These are phyloP conservation scores for Oryza longistaminata DNA, from an alignment of 176 grass and related monocot species.

Conservation along the genomic window DNA sequence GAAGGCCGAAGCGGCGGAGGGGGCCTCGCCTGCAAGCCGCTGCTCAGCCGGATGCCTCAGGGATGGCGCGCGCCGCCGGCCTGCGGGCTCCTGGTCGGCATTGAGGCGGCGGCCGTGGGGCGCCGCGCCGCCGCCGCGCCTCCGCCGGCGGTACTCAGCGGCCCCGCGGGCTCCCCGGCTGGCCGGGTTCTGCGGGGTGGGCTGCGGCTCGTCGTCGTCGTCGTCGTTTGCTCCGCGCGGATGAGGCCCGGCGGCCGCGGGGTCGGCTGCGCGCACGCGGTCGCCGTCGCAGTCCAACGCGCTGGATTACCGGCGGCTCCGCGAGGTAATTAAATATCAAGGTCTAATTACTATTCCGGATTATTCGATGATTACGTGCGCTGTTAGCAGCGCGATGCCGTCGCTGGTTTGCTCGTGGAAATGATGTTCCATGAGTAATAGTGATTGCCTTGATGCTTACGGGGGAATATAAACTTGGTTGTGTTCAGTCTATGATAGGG, in stretches of 20 bases:
- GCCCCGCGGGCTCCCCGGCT: constrained; percentile 21
- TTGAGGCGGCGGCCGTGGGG: constrained; percentile 36
- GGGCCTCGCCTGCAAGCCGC: background rate
- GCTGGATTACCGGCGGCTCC: constrained; percentile 52
- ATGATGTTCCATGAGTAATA: background rate
- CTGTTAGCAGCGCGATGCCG: background rate
- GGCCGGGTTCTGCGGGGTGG: constrained; percentile 42
- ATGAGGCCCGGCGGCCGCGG: constrained; percentile 19
- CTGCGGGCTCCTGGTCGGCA: constrained; percentile 58
- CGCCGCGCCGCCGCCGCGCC: constrained; percentile 21
- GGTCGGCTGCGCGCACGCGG: background rate
- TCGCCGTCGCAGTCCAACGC: constrained; percentile 21
- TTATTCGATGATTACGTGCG: background rate
- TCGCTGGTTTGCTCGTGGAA: background rate
- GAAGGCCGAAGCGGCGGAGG: background rate
- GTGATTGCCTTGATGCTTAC: constrained; percentile 9
- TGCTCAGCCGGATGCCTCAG: constrained; percentile 31
- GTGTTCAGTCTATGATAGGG: background rate
- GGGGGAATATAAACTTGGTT: background rate
- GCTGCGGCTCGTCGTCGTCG: constrained; percentile 21
- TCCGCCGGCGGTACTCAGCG: too few relatives aligned
- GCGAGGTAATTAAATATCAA: constrained; percentile 44
- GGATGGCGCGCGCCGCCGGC: constrained; percentile 57
- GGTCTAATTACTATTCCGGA: background rate
- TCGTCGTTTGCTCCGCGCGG: constrained; percentile 20